phyloP scores from a whole-genome alignment of 495 filamentous ascomycete species.

The Aspergillus funiculosus region DNA sequence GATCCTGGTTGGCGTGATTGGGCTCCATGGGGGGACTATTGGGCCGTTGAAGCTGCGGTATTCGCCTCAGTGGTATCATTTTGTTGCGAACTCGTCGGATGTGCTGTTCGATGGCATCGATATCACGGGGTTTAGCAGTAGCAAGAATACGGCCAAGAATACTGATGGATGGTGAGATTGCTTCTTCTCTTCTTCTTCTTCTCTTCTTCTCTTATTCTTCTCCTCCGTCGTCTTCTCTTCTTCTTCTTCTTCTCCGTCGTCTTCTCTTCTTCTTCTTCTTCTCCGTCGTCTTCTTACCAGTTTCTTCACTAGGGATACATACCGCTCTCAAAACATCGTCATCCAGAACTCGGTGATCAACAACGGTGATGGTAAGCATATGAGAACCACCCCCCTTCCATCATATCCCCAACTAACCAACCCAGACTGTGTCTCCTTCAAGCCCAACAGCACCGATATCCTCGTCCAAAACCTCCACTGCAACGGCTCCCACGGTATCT shows the following conservation, averaged over 20 bases:
- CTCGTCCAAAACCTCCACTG: constrained; percentile 65
- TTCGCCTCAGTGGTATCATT: constrained; percentile 62
- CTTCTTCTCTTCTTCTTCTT: no score
- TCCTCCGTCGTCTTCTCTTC: no score
- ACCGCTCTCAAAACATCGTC: constrained; percentile 54
- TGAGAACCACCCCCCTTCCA: background rate
- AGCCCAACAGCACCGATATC: constrained; percentile 70
- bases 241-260: background rate
- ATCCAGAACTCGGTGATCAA: constrained; percentile 65
- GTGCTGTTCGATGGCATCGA: constrained; percentile 62
- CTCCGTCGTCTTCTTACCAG: background rate
- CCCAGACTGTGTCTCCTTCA: constrained; percentile 67
- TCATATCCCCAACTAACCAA: constrained; percentile 10
- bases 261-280: background rate
- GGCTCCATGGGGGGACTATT: constrained; percentile 55
- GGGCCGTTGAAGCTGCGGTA: constrained; percentile 57
- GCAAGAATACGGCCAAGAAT: constrained; percentile 54
- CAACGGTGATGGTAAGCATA: constrained; percentile 54
- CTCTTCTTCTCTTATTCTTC: background rate
- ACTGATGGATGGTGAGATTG: constrained; percentile 55
- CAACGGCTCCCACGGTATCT: constrained; percentile 70
- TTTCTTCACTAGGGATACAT: constrained; percentile 46
- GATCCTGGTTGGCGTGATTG: constrained; percentile 58
- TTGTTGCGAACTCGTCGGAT: constrained; percentile 62
- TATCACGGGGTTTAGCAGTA: constrained; percentile 51